Conservation (phyloP, 495 filamentous ascomycete genomes). For the Penicillium fimorum region DNA sequence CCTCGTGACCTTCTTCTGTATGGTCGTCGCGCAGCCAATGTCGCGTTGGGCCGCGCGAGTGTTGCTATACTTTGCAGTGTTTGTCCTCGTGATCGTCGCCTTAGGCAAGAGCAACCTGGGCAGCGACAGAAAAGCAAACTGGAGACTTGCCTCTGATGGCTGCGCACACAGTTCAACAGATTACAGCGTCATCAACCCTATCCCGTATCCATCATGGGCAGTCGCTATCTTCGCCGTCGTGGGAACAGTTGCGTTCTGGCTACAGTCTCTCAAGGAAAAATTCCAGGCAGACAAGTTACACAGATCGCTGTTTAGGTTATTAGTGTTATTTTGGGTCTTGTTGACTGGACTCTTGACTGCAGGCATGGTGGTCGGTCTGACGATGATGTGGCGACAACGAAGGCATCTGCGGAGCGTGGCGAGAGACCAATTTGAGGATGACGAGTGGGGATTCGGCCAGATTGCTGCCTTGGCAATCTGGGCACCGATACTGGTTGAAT, state of each 20-base stretch:
- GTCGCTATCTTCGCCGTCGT: not conserved
- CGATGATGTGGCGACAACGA: conserved; percentile 5
- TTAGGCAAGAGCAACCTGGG: not conserved
- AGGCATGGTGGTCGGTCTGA: not conserved
- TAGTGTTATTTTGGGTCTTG: conserved; percentile 1
- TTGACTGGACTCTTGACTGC: conserved; percentile 5
- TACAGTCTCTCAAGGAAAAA: not conserved
- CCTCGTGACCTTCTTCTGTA: conserved; percentile 3
- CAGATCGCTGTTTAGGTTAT: not conserved
- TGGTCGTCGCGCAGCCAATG: conserved; percentile 2
- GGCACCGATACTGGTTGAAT: not conserved
- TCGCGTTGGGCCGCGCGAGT: conserved; percentile 2
- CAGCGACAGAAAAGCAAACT: not conserved
- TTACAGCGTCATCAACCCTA: not conserved
- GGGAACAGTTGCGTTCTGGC: conserved; percentile 1
- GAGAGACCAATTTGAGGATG: conserved; percentile 5
- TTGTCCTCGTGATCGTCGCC: conserved; percentile 1
- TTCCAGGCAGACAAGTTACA: not conserved
- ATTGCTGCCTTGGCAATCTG: conserved; percentile 3
- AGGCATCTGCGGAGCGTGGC: conserved; percentile 3
- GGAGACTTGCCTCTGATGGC: conserved; percentile 3
- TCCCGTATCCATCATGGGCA: conserved; percentile 4
- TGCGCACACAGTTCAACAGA: conserved; percentile 1
- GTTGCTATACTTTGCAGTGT: not conserved
- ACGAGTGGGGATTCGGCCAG: conserved; percentile 3